phyloP scores from a whole-genome alignment of 805 yeast species.

The Lachancea dasiensis region DNA sequence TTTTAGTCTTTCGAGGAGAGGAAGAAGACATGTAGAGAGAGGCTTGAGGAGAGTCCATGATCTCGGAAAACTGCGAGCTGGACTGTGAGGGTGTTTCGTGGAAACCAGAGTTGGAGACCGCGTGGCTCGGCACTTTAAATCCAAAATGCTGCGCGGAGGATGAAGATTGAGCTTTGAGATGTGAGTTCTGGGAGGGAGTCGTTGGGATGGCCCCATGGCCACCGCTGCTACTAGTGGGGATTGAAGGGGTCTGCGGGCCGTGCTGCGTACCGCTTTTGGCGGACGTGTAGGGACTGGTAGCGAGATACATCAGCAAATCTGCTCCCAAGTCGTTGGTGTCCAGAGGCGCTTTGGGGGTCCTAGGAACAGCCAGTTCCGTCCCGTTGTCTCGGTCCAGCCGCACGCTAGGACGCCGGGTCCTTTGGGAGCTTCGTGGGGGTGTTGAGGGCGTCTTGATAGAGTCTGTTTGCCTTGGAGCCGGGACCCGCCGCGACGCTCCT shows the following conservation, averaged over 20 bases:
- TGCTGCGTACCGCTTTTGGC: constrained; percentile 3
- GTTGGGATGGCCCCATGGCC: constrained; percentile 16
- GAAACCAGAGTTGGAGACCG: constrained; percentile 4
- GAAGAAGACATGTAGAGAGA: constrained; percentile 11
- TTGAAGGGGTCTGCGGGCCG: constrained; percentile 7
- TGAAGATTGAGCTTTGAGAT: constrained; percentile 17
- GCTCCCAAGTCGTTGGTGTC: constrained; percentile 30
- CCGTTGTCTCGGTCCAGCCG: constrained; percentile 1
- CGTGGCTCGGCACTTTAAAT: constrained; percentile 22
- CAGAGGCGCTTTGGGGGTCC: neutral
- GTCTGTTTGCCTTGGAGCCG: neutral
- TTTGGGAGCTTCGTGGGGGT: constrained; percentile 9
- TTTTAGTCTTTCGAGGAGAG: constrained; percentile 8
- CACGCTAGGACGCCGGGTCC: constrained; percentile 3
- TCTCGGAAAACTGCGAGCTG: constrained; percentile 12
- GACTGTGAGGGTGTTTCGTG: constrained; percentile 6
- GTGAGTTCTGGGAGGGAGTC: constrained; percentile 21
- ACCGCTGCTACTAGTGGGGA: neutral
- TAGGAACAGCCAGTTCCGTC: constrained; percentile 9
- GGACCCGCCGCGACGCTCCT: neutral
- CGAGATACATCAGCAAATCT: constrained; percentile 33
- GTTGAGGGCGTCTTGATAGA: constrained; percentile 9
- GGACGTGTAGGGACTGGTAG: constrained; percentile 31
- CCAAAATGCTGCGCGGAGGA: constrained; percentile 24
- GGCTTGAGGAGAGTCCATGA: constrained; percentile 27